Evolutionary conservation across 73 alveolate genomes (phyloP), one percentile per base, ranked within the genome.

Genomic region (Uronychia setigera): DNA sequence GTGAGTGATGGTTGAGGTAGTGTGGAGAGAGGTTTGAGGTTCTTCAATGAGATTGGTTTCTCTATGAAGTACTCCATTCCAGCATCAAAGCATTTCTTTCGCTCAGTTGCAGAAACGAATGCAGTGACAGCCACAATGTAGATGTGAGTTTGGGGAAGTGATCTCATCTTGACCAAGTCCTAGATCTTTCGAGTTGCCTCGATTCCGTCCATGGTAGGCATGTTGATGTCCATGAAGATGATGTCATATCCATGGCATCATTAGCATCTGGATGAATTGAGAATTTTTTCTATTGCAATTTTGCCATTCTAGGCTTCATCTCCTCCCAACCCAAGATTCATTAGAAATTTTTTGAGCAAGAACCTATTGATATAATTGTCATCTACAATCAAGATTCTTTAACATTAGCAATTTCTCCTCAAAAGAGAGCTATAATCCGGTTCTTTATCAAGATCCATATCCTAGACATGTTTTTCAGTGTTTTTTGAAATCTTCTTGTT

Each of bases 121-220:
- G 84, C 84, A 78, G 84, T 78, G 1, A 78, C 84, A 1, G 84
- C 84, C 25, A 78, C 84, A 9, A 78, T 33, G 13, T 32, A n/a
- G n/a, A n/a, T n/a, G n/a, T n/a, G n/a, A n/a, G n/a, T n/a, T n/a
- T n/a, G n/a, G n/a, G n/a, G n/a, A n/a, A n/a, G n/a, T n/a, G n/a
- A n/a, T n/a, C n/a, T n/a, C n/a, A n/a, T n/a, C n/a, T n/a, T n/a
- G n/a, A n/a, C n/a, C n/a, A n/a, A n/a, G n/a, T n/a, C n/a, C n/a
- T n/a, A n/a, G 19, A 77, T 77, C 14, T 30, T 14, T 25, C 32
- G 29, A 13, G 82, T 28, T 26, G 82, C 82, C 60, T 28, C 32
- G 26, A 77, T n/a, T 11, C 82, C 82, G 32, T 77, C 82, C 82
- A 77, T 77, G 9, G 32, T 60, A 13, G 82, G 82, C 82, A 77